phyloP scores from a whole-genome alignment of 345 rosid genomes.

The Brassica carinata region DNA sequence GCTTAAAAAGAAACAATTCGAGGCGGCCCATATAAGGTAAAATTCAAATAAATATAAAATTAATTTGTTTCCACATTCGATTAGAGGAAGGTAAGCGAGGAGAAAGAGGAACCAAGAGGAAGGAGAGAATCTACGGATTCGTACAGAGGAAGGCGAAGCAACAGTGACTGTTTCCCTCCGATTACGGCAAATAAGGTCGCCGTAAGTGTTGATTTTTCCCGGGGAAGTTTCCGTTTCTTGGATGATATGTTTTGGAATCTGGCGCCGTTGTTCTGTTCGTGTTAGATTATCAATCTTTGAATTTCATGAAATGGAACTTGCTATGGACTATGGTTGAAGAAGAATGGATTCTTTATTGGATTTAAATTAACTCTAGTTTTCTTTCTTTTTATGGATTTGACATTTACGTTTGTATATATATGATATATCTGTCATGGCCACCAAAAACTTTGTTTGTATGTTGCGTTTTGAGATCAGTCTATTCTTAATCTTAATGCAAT shows the following conservation, averaged over 20 bases:
- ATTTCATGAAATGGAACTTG: too few species aligned
- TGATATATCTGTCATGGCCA: too few species aligned
- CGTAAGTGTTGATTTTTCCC: slow-evolving; percentile 8
- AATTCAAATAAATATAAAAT: slow-evolving; percentile 16
- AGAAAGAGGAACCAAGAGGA: background rate
- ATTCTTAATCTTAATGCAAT: too few species aligned
- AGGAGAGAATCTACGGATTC: background rate
- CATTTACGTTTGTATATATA: background rate
- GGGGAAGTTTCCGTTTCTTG: background rate
- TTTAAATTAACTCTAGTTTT: too few species aligned
- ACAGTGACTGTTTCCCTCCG: background rate
- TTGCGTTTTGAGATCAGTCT: too few species aligned
- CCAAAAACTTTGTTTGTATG: too few species aligned
- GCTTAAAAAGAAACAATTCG: slow-evolving; percentile 7
- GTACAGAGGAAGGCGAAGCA: background rate
- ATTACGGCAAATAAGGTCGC: background rate
- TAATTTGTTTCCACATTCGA: background rate
- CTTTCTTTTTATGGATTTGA: background rate
- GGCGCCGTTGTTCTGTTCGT: background rate
- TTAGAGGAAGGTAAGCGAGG: slow-evolving; percentile 20
- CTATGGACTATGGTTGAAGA: too few species aligned
- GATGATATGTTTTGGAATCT: background rate
- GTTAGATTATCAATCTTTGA: background rate
- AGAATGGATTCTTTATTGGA: background rate
- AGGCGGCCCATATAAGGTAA: slow-evolving; percentile 3